Percentiles rank a stretch among this genome's conserved stretches.
phyloP scores from a whole-genome alignment of 306 rosid species.

The Parietaria judaica region DNA sequence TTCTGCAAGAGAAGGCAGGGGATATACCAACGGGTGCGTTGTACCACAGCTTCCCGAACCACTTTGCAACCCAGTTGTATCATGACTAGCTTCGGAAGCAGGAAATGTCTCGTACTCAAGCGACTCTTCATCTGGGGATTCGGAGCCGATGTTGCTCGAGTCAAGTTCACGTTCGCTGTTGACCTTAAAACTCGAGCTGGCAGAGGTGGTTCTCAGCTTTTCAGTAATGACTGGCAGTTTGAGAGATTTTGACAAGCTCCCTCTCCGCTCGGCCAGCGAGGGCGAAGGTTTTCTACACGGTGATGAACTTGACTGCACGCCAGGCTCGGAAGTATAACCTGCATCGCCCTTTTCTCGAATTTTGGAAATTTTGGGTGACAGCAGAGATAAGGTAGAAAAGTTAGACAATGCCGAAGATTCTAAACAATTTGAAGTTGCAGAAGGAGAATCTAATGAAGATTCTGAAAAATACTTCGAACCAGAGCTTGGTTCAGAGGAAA shows the following conservation, averaged over 20 bases:
- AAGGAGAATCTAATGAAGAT: slow-evolving; percentile 64
- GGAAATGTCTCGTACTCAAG: slow-evolving; percentile 24
- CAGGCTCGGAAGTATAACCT: slow-evolving; percentile 30
- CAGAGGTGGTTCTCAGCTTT: slow-evolving; percentile 29
- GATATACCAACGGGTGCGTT: slow-evolving; percentile 38
- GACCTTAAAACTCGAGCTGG: slow-evolving; percentile 29
- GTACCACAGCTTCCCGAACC: slow-evolving; percentile 20
- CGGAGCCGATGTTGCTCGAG: slow-evolving; percentile 28
- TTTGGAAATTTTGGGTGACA: slow-evolving; percentile 38
- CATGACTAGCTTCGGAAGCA: slow-evolving; percentile 13
- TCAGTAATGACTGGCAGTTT: slow-evolving; percentile 57
- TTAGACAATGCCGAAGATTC: slow-evolving; percentile 43
- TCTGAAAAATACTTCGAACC: slow-evolving; percentile 54
- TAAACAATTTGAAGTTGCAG: slow-evolving; percentile 30
- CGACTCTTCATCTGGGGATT: slow-evolving; percentile 22
- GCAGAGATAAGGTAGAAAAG: slow-evolving; percentile 47
- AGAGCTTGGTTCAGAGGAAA: slow-evolving; percentile 72
- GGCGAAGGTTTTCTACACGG: slow-evolving; percentile 53
- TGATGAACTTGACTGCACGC: slow-evolving; percentile 34
- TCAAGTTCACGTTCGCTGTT: slow-evolving; percentile 27
- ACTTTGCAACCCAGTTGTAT: slow-evolving; percentile 28
- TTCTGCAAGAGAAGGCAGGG: slow-evolving; percentile 80
- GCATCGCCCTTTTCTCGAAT: slow-evolving; percentile 35
- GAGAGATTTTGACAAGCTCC: slow-evolving; percentile 65
- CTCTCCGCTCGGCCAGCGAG: slow-evolving; percentile 90